These are phyloP conservation scores for Boletales sp. DNA, from an alignment of 768 basidiomycete species.

Conservation along the genomic window DNA sequence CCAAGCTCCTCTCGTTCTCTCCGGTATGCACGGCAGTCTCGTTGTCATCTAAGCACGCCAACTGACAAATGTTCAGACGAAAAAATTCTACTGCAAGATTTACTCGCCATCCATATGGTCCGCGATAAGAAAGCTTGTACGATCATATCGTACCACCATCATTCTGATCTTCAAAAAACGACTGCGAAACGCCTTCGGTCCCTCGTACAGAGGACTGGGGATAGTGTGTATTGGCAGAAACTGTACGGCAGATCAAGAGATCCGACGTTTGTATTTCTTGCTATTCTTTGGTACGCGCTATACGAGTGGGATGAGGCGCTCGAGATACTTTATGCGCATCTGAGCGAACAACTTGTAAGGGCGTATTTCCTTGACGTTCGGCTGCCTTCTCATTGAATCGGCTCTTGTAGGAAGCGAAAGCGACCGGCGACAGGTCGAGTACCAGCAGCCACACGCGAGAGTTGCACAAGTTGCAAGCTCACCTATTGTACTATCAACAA, in stretches of 20 bases:
- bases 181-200: conserved; percentile 26
- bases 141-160: conserved; percentile 37
- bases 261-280: conserved; percentile 32
- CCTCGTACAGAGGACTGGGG: conserved; percentile 30
- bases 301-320: conserved; percentile 63
- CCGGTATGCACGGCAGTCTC: conserved; percentile 7
- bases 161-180: conserved; percentile 20
- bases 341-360: conserved; percentile 43
- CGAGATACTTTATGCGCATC: conserved; percentile 48
- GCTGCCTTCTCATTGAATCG: background rate
- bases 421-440: conserved; percentile 22
- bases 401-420: conserved; percentile 39
- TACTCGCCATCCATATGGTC: conserved; percentile 39
- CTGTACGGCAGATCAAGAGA: conserved; percentile 30
- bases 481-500: conserved; percentile 52
- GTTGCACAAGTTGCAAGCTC: conserved; percentile 54
- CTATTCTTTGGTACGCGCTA: conserved; percentile 54
- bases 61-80: conserved; percentile 5
- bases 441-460: conserved; percentile 42
- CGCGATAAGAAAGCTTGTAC: conserved; percentile 21
- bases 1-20: conserved; percentile 30
- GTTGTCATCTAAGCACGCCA: background rate
- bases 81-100: conserved; percentile 31
- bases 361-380: background rate
- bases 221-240: conserved; percentile 37